Evolutionary conservation across 306 rosid species (phyloP), one percentile per base, ranked within the genome.

Genomic region (Acacia crassicarpa): DNA sequence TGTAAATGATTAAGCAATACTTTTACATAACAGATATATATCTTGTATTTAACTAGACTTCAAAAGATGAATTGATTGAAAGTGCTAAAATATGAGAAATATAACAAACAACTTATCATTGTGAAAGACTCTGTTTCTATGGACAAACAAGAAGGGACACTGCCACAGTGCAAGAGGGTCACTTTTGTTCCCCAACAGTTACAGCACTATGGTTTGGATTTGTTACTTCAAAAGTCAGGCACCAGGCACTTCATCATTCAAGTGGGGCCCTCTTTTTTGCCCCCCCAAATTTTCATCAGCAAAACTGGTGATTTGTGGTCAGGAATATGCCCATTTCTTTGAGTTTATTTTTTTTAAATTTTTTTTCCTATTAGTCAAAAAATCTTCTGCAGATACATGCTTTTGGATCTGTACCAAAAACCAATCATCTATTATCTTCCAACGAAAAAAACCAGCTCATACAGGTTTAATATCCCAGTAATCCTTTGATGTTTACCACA

Each of bases 151-250:
- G 46, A 69, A 5, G 33, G 54, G 74, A 69, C 74, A n/a, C 27
- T 25, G 8, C 33, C 74, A 69, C 74, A 25, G 32, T 69, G 74
- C 20, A 69, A 15, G 49, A 20, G 74, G 54, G 74, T 69, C 53
- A 69, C 74, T 69, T 41, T 41, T 69, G 74, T 69, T 43, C 74
- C 74, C 74, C 33, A n/a, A 69, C 54, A 69, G 33, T 69, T 22
- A 43, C 16, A 3, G 46, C 72, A 67, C 72, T 4, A 67, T 8
- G 27, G 46, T 35, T 67, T 67, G n/a, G 27, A 19, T 35, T 35
- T 67, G 48, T 27, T 38, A 22, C 74, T 43, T 54, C 73, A 2
- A 30, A 19, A 68, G 12, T 49, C 27, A 68, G 27, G 30, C 30
- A 38, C 49, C 73, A 40, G 51, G 40, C 51, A 40, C 74, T 69